phyloP scores from a whole-genome alignment of 495 filamentous ascomycete species.

The Cenococcum geophilum region DNA sequence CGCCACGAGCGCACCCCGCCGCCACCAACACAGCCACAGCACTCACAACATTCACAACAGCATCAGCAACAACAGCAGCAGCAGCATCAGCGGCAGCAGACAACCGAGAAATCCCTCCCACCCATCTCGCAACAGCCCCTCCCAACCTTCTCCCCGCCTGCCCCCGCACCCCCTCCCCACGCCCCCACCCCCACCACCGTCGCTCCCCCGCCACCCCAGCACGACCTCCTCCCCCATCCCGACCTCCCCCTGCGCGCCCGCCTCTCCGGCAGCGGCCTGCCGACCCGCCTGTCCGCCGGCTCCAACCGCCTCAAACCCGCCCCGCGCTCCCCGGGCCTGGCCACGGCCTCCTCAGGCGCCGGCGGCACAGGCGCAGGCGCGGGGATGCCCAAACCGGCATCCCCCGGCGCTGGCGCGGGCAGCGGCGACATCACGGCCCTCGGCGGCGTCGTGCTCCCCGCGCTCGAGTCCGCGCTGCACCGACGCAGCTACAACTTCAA shows the following conservation, averaged over 20 bases:
- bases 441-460: conserved; percentile 80
- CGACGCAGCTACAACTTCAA: conserved; percentile 62
- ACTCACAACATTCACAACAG: not conserved
- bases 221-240: too few relatives aligned
- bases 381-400: too few relatives aligned
- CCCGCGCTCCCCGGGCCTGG: too few relatives aligned
- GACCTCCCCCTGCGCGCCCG: too few relatives aligned
- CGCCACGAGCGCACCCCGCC: not conserved
- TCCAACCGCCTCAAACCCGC: too few relatives aligned
- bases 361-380: not conserved
- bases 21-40: not conserved
- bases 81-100: not conserved
- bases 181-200: not conserved
- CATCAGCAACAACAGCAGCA: not conserved
- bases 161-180: too few relatives aligned
- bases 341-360: too few relatives aligned
- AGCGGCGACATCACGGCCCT: conserved; percentile 54
- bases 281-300: too few relatives aligned
- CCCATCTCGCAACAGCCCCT: conserved; percentile 18
- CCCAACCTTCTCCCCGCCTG: conserved; percentile 16
- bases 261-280: too few relatives aligned
- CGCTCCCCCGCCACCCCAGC: not conserved
- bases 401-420: conserved; percentile 30
- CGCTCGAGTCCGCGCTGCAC: conserved; percentile 78
- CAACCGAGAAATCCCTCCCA: conserved; percentile 2